phyloP scores from a whole-genome alignment of 768 basidiomycete genomes.

The Paxillus rubicundulus region DNA sequence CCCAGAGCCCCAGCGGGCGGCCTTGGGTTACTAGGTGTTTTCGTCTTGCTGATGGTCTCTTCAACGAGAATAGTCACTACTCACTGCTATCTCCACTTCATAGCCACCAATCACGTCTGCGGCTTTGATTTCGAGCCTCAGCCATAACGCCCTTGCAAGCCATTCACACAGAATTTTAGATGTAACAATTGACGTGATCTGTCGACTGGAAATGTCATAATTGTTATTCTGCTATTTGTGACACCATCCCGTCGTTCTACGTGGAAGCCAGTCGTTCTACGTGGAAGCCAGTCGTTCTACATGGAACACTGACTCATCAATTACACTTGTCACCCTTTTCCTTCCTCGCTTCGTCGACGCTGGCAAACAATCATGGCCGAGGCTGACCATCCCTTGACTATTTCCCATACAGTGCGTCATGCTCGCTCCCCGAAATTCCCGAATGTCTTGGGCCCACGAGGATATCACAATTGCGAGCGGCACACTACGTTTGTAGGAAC shows the following conservation, averaged over 20 bases:
- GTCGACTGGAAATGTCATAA: not conserved
- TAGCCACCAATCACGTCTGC: not conserved
- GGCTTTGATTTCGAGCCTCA: too few species aligned
- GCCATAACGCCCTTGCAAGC: too few species aligned
- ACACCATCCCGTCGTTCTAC: too few species aligned
- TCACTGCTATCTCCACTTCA: not conserved
- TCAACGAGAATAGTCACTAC: too few species aligned
- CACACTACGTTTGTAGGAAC: constrained; percentile 73
- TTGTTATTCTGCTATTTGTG: too few species aligned
- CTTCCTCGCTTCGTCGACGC: constrained; percentile 60
- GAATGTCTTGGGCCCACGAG: constrained; percentile 39
- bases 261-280: too few species aligned
- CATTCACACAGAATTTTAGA: too few species aligned
- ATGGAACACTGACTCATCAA: not conserved
- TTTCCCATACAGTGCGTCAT: constrained; percentile 48
- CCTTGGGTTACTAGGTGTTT: too few species aligned
- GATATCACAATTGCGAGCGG: constrained; percentile 67
- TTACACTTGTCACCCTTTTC: constrained; percentile 68
- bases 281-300: too few species aligned
- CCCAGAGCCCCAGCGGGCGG: too few species aligned
- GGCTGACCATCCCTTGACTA: constrained; percentile 73
- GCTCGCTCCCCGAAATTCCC: not conserved
- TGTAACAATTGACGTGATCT: not conserved
- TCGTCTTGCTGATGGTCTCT: too few species aligned
- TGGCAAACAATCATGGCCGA: constrained; percentile 56